Evolutionary conservation across 2,329 filamentous ascomycete species (phyloP).

Genomic region (Nannizziopsis arthrosporioides): DNA sequence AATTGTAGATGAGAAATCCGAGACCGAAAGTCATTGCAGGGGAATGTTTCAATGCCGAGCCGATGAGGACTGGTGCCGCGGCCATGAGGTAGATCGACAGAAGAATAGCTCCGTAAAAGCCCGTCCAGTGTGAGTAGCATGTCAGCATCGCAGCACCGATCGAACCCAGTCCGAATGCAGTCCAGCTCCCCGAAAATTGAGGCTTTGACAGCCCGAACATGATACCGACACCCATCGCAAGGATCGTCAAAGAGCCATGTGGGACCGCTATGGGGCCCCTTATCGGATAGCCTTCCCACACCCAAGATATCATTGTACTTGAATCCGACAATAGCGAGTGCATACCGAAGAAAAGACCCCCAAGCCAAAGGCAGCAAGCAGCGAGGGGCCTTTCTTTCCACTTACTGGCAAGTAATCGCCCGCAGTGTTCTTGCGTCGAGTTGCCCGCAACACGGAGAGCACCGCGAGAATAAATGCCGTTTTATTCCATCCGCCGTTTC

Average conservation of each 20-base stretch:
- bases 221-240: slow-evolving; percentile 75
- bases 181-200: slow-evolving; percentile 62
- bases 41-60: slow-evolving; percentile 61
- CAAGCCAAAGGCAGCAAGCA: slow-evolving; percentile 64
- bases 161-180: slow-evolving; percentile 64
- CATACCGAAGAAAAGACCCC: slow-evolving; percentile 78
- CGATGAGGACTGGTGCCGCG: slow-evolving; percentile 61
- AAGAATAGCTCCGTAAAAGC: slow-evolving; percentile 71
- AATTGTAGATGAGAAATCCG: slow-evolving; percentile 83
- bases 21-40: slow-evolving; percentile 74
- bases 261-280: slow-evolving; percentile 76
- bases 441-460: slow-evolving; percentile 63
- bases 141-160: slow-evolving; percentile 70
- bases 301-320: slow-evolving; percentile 98
- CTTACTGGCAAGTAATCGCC: slow-evolving; percentile 41
- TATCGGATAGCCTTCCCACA: slow-evolving; percentile 91
- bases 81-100: slow-evolving; percentile 73
- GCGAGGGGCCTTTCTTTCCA: slow-evolving; percentile 53
- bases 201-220: slow-evolving; percentile 64
- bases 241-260: slow-evolving; percentile 78
- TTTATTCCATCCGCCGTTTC: slow-evolving; percentile 87
- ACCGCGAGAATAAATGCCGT: slow-evolving; percentile 65
- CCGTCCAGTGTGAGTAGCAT: slow-evolving; percentile 67
- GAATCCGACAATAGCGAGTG: slow-evolving; percentile 92
- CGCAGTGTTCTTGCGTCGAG: slow-evolving; percentile 48